phyloP scores from a whole-genome alignment of 2,329 filamentous ascomycete species.

The Davidsoniella australis region DNA sequence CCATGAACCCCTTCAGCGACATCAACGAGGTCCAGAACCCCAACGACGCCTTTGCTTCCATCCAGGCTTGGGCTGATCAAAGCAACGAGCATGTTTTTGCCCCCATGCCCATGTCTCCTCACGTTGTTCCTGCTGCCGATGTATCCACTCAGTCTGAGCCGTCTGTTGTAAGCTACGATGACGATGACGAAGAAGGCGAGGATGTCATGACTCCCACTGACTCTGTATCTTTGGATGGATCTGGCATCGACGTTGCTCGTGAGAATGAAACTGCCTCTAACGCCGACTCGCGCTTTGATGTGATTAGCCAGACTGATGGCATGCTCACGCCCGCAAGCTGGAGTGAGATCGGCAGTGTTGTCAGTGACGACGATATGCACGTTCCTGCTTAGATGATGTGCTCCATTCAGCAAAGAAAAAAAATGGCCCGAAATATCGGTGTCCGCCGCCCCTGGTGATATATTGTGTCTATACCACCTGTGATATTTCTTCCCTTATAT shows the following conservation, averaged over 20 bases:
- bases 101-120: constrained; percentile 35
- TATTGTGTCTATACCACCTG: not conserved
- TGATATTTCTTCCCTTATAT: not conserved
- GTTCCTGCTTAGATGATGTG: constrained; percentile 16
- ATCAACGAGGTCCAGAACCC: constrained; percentile 12
- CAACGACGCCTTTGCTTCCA: constrained; percentile 37
- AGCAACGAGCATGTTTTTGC: constrained; percentile 41
- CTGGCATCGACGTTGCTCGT: constrained; percentile 3
- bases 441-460: not conserved
- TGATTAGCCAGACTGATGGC: constrained; percentile 42
- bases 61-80: constrained; percentile 46
- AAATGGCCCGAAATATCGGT: not conserved
- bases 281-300: constrained; percentile 34
- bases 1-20: constrained; percentile 10
- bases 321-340: constrained; percentile 44
- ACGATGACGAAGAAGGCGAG: constrained; percentile 34
- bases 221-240: constrained; percentile 7
- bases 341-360: constrained; percentile 46
- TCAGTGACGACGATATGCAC: constrained; percentile 35
- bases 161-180: constrained; percentile 36
- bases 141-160: constrained; percentile 31
- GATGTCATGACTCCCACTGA: constrained; percentile 11
- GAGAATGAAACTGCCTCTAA: constrained; percentile 38
- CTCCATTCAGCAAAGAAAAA: not conserved
- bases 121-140: constrained; percentile 14